A percentile compares a stretch with the other conserved stretches of the same genome.
These are phyloP conservation scores for Pigoraptor vietnamica DNA, from an alignment of 78 protist species.

Conservation along the genomic window DNA sequence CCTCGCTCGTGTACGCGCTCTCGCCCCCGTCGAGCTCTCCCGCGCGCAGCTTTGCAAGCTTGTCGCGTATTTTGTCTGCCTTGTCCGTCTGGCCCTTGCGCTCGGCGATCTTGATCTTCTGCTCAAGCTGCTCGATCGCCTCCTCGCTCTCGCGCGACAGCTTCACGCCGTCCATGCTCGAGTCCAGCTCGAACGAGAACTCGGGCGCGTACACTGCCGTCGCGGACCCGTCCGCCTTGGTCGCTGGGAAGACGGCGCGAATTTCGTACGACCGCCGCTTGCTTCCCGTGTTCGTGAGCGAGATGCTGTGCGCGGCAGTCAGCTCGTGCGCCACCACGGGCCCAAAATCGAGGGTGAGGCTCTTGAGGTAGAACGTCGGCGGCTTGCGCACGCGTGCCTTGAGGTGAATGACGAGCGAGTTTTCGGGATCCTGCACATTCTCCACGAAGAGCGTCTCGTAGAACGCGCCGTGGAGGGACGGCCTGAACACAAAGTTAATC, in stretches of 20 bases:
- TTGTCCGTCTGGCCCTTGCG: conserved; percentile 51
- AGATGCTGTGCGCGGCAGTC: conserved; percentile 13
- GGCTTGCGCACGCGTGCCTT: conserved; percentile 55
- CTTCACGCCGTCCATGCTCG: background rate
- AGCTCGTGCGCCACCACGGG: background rate
- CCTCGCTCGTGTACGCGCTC: too few species aligned
- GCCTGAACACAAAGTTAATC: conserved; percentile 59
- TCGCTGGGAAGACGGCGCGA: background rate
- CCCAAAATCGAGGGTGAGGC: conserved; percentile 46
- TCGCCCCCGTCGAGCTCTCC: too few species aligned
- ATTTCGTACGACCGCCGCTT: conserved; percentile 6
- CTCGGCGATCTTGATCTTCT: conserved; percentile 48
- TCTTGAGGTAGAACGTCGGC: conserved; percentile 37
- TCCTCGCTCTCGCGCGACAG: conserved; percentile 29
- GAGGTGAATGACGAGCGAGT: conserved; percentile 41
- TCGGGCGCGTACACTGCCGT: too few species aligned
- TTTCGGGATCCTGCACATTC: conserved; percentile 49
- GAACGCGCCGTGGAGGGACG: conserved; percentile 59
- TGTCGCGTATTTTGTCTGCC: conserved; percentile 28
- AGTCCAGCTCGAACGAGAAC: background rate
- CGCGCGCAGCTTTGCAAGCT: conserved; percentile 36
- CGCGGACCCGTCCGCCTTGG: background rate
- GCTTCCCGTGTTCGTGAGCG: conserved; percentile 34
- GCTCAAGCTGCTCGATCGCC: conserved; percentile 34
- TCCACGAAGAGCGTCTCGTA: conserved; percentile 49